Base-by-base conservation (phyloP, 805 yeast species). In the Jamesozyma gamospora region DNA sequence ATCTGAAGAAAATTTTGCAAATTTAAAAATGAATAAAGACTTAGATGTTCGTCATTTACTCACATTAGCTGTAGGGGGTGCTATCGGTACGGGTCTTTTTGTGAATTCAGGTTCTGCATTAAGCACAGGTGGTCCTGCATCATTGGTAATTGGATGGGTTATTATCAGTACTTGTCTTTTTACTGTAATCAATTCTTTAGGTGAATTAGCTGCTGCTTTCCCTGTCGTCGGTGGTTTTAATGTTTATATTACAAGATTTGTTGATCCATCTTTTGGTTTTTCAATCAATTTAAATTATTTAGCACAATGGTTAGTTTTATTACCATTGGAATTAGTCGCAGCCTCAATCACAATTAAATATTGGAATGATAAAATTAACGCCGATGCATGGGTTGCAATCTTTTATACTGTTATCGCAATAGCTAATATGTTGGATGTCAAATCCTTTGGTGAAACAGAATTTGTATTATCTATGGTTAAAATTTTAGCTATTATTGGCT, bases 31-130 rank as follows among this genome's bases (percentile, higher is more conserved):
- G 40, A 50, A 46, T 27, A 49, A 52, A 39, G 58, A 55, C 28
- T 37, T 54, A n/a, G 48, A 49, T 21, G 45, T 53, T 15, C 49
- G 60, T 40, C 83, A 77, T 50, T 55, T 79, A 50, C 76, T 77
- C 47, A 76, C 79, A 73, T 71, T 79, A 44, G 77, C 84, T 28
- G 74, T 79, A 34, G 83, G 83, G 30, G 78, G 82, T 34, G 70
- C 79, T 32, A 73, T 79, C 29, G 84, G 84, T 43, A 77, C 83
- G 0, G 84, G 86, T 53, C 60, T 79, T 41, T 77, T 79, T 45
- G 72, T 79, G 39, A 83, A 82, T 42, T 70, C 81, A 3, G 84
- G 83, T 39, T 60, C 69, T 32, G 74, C 82, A 1, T 63, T 80
- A 43, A 55, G 56, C 28, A 65, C 69, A 15, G 81, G 81, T 51